Base-by-base conservation (phyloP, 768 basidiomycete genomes). In the Hypsizygus marmoreus region DNA sequence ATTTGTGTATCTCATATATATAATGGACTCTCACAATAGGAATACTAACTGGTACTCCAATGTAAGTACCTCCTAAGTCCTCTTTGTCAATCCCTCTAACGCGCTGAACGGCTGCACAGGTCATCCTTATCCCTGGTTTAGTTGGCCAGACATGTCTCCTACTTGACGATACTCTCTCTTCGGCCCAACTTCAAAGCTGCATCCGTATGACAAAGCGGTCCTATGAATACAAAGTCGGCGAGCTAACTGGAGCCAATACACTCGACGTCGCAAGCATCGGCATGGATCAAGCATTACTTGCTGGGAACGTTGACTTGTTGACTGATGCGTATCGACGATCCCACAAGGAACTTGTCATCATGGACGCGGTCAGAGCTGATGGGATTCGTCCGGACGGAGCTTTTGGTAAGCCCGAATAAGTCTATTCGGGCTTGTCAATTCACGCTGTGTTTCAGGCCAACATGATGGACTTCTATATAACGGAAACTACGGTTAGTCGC, bases 41-140 rank as follows among this genome's bases (percentile, higher is more conserved):
- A 86, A 84, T 53, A 74, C 76, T 1, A 85, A 84, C 56, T 85
- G 83, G 84, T 81, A 74, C 53, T 74, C 75, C 4, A 83, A 82
- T 51, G 79, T 80, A 33, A 8, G 74, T 58, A 16, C 33, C 23
- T 43, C 34, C 11, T 25, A 22, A n/a, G n/a, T n/a, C n/a, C n/a
- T n/a, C n/a, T n/a, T n/a, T n/a, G n/a, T n/a, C n/a, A n/a, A n/a
- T n/a, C n/a, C n/a, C n/a, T n/a, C 11, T 25, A 26, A 26, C 24
- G 40, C 10, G n/a, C 40, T 42, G 7, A 45, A 32, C 14, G 17
- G 4, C 6, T 48, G 4, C 37, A 5, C 43, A 85, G 77, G 70
- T 82, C 25, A 85, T 88, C 35, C 70, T 79, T 13, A 79, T 84
- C 10, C 84, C 86, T 0, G 70, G 69, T 31, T 64, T 82, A 13